These are phyloP conservation scores for Aspergillus saccharolyticus DNA, from an alignment of 495 filamentous ascomycete species.

Conservation along the genomic window DNA sequence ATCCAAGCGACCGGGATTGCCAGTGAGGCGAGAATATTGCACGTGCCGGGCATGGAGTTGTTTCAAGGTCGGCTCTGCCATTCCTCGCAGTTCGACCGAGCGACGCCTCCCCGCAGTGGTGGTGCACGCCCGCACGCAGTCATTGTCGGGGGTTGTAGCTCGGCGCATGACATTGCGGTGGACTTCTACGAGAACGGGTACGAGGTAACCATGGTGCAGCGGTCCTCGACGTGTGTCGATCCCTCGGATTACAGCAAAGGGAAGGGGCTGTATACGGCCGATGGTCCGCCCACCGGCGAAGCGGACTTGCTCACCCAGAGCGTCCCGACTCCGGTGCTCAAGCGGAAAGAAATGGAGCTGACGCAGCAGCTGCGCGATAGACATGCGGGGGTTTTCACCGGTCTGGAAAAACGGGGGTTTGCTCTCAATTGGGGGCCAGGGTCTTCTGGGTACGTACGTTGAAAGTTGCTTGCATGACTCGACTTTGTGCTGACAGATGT, in stretches of 20 bases:
- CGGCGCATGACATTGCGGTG: slow-evolving; percentile 76
- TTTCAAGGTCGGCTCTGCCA: slow-evolving; percentile 62
- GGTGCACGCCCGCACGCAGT: slow-evolving; percentile 51
- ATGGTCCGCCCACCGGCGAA: slow-evolving; percentile 50
- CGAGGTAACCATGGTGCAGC: slow-evolving; percentile 75
- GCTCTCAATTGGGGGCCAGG: slow-evolving; percentile 61
- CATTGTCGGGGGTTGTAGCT: slow-evolving; percentile 77
- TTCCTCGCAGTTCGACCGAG: slow-evolving; percentile 62
- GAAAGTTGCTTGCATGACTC: too few relatives aligned
- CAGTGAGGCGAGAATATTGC: slow-evolving; percentile 61
- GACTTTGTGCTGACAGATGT: too few relatives aligned
- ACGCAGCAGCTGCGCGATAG: slow-evolving; percentile 40
- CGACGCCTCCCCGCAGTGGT: too few relatives aligned
- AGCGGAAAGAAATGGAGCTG: slow-evolving; percentile 50
- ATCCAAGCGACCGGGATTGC: slow-evolving; percentile 70
- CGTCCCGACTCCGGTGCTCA: slow-evolving; percentile 52
- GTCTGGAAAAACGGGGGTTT: slow-evolving; percentile 63
- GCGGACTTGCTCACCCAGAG: slow-evolving; percentile 56
- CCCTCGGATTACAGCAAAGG: slow-evolving; percentile 51
- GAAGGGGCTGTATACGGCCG: slow-evolving; percentile 59
- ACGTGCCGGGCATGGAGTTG: slow-evolving; percentile 53
- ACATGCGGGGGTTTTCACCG: slow-evolving; percentile 50
- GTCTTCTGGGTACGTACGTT: too few relatives aligned
- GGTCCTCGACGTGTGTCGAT: slow-evolving; percentile 67
- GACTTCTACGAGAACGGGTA: slow-evolving; percentile 77